phyloP scores from a whole-genome alignment of 306 rosid genomes.

The Fagus sylvatica region DNA sequence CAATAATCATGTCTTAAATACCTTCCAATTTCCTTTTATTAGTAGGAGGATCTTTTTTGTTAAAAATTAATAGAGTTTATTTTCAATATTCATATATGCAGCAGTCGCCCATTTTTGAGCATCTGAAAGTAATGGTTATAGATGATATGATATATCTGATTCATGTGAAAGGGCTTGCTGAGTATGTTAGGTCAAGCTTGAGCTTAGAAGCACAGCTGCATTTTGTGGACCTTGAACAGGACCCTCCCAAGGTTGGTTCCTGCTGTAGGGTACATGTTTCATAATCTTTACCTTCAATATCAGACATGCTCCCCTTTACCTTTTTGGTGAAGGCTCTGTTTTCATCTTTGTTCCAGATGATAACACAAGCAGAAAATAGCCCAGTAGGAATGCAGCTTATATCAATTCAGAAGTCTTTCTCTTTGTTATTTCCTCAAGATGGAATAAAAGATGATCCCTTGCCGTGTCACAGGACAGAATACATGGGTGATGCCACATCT shows the following conservation, averaged over 20 bases:
- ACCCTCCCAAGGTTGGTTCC: slow-evolving; percentile 66
- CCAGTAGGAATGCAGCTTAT: slow-evolving; percentile 56
- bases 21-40: slow-evolving; percentile 3
- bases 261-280: background rate
- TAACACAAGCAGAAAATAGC: slow-evolving; percentile 50
- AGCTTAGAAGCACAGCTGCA: slow-evolving; percentile 44
- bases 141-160: slow-evolving; percentile 88
- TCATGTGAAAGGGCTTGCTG: slow-evolving; percentile 50
- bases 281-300: background rate
- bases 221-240: slow-evolving; percentile 78
- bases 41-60: background rate
- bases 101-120: slow-evolving; percentile 51
- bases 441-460: slow-evolving; percentile 22
- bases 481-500: slow-evolving; percentile 20
- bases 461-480: slow-evolving; percentile 25
- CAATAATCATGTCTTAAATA: background rate
- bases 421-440: slow-evolving; percentile 40
- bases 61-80: background rate
- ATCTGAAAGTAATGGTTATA: slow-evolving; percentile 69
- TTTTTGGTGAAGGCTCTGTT: slow-evolving; percentile 7
- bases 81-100: slow-evolving; percentile 20
- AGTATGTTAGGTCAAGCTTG: slow-evolving; percentile 48
- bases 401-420: slow-evolving; percentile 71
- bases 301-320: slow-evolving; percentile 4
- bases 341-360: slow-evolving; percentile 46